Percentiles rank a stretch among this genome's conserved stretches.
Evolutionary conservation across 208 protist genomes (phyloP).

Genomic region (Trypanosoma cruzi): DNA sequence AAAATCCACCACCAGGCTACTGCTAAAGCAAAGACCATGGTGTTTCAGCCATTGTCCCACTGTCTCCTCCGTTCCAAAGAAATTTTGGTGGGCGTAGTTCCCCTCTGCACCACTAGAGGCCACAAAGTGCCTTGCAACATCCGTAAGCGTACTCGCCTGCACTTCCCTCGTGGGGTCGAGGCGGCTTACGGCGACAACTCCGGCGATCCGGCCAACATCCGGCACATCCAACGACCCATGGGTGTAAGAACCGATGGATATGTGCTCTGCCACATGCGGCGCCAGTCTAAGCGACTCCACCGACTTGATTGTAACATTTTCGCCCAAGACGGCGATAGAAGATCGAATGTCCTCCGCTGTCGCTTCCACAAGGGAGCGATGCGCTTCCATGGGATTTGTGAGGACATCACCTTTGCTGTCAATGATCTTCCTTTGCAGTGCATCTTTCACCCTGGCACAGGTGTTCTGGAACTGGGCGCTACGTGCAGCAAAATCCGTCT

Average conservation of each 20-base stretch:
- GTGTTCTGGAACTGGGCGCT: constrained; percentile 73
- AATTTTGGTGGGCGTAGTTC: constrained; percentile 79
- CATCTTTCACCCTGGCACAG: constrained; percentile 41
- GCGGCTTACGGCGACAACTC: constrained; percentile 70
- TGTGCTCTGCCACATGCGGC: constrained; percentile 47
- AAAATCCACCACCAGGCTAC: constrained; percentile 84
- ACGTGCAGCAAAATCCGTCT: constrained; percentile 92
- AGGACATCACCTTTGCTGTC: constrained; percentile 53
- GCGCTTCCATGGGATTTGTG: constrained; percentile 44
- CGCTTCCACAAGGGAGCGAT: constrained; percentile 41
- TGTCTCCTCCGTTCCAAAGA: constrained; percentile 82
- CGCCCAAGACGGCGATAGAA: constrained; percentile 79
- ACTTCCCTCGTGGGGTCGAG: constrained; percentile 29
- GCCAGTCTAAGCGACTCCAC: constrained; percentile 53
- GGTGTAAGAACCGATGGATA: constrained; percentile 79
- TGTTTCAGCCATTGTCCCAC: constrained; percentile 85
- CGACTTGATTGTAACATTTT: constrained; percentile 77
- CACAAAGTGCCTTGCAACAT: constrained; percentile 84
- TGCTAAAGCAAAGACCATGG: constrained; percentile 72
- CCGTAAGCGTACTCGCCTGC: constrained; percentile 28
- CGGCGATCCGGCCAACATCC: constrained; percentile 77
- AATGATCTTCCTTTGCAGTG: constrained; percentile 44
- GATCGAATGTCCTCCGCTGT: constrained; percentile 44
- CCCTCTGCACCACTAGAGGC: constrained; percentile 75
- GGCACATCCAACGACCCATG: constrained; percentile 58